Evolutionary conservation across 345 rosid species (phyloP).

Genomic region (Aquilaria sinensis): DNA sequence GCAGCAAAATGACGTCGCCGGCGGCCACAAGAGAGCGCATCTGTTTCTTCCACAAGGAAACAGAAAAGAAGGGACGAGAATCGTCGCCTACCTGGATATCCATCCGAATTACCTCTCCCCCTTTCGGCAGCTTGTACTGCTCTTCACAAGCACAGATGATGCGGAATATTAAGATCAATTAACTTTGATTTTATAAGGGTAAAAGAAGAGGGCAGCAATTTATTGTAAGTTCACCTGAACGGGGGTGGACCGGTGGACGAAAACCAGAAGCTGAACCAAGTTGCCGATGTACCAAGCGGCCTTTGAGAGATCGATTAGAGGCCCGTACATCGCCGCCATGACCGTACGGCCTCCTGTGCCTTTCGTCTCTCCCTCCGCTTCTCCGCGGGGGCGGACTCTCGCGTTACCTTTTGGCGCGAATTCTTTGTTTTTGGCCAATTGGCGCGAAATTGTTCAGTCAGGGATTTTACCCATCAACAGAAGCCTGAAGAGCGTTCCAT

Average conservation of each 20-base stretch:
- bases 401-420: neutral
- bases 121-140: conserved; percentile 39
- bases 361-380: too few relatives aligned
- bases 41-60: conserved; percentile 47
- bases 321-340: conserved; percentile 41
- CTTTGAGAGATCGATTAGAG: conserved; percentile 37
- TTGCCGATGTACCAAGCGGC: conserved; percentile 38
- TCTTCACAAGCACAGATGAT: neutral
- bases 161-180: neutral
- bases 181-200: neutral
- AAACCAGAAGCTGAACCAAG: conserved; percentile 55
- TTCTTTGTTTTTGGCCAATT: neutral
- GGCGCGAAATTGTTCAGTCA: too few relatives aligned
- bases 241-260: conserved; percentile 45
- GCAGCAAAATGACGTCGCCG: conserved; percentile 39
- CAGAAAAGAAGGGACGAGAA: conserved; percentile 35
- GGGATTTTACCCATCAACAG: too few relatives aligned
- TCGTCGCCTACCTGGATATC: conserved; percentile 61
- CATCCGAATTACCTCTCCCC: conserved; percentile 40
- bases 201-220: neutral
- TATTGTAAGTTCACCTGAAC: conserved; percentile 25
- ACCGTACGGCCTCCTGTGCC: too few relatives aligned
- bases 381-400: too few relatives aligned
- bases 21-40: conserved; percentile 24
- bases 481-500: too few relatives aligned